Percentiles rank a stretch among this genome's conserved stretches.
These are phyloP conservation scores for Linnemannia zychae DNA, from an alignment of 192 early-diverging fungal genomes.

Conservation along the genomic window DNA sequence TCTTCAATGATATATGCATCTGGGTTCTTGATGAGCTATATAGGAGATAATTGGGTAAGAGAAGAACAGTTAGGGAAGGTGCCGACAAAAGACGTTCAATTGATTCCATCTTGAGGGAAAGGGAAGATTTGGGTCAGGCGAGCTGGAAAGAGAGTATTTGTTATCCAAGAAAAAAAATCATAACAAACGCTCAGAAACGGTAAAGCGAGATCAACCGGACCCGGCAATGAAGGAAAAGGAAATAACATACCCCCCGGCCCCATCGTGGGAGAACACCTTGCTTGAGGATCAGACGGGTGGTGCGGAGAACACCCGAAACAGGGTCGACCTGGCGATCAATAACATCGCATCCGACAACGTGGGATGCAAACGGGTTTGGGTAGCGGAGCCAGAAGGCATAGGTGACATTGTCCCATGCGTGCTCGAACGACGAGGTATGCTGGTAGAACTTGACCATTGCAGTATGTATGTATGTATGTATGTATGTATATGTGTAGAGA, in stretches of 20 bases:
- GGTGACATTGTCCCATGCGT: slow-evolving; percentile 88
- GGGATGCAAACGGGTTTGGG: slow-evolving; percentile 97
- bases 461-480: slow-evolving; percentile 47
- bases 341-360: slow-evolving; percentile 95
- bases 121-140: neutral
- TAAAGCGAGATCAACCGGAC: neutral
- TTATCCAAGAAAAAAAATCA: neutral
- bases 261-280: slow-evolving; percentile 90
- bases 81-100: too few species aligned
- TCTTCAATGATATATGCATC: slow-evolving; percentile 95
- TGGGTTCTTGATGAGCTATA: slow-evolving; percentile 81
- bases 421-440: slow-evolving; percentile 81
- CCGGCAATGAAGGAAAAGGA: neutral
- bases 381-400: slow-evolving; percentile 94
- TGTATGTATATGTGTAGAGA: neutral
- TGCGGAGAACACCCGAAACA: slow-evolving; percentile 83
- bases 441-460: slow-evolving; percentile 89
- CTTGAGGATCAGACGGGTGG: slow-evolving; percentile 93
- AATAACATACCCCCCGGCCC: slow-evolving; percentile 70
- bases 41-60: neutral
- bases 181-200: neutral
- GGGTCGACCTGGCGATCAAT: slow-evolving; percentile 87
- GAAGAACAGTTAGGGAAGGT: neutral
- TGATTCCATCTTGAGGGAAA: neutral
- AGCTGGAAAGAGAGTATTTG: neutral